Evolutionary conservation across 768 basidiomycete genomes (phyloP).

Genomic region (Galerina sulciceps): DNA sequence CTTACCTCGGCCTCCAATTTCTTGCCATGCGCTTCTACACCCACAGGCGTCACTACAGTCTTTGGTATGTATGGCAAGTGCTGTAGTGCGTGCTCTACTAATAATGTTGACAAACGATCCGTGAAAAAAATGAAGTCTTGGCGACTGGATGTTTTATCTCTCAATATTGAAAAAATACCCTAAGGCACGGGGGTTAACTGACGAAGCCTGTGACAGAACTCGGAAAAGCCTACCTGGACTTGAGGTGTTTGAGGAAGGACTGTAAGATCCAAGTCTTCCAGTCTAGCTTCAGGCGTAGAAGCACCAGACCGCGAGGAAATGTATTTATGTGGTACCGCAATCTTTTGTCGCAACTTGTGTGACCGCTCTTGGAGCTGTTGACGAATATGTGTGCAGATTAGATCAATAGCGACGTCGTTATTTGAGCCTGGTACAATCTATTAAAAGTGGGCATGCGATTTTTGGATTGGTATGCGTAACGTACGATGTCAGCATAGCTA

Average conservation of each 20-base stretch:
- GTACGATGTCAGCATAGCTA: conserved; percentile 86
- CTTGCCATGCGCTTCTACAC: conserved; percentile 59
- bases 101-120: conserved; percentile 81
- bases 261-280: conserved; percentile 57
- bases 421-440: conserved; percentile 96
- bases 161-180: conserved; percentile 90
- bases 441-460: not conserved
- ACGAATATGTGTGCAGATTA: conserved; percentile 90
- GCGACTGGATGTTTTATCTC: conserved; percentile 68
- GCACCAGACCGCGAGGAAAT: conserved; percentile 37
- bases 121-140: conserved; percentile 95
- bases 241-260: conserved; percentile 83
- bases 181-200: conserved; percentile 28
- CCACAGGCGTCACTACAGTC: conserved; percentile 71
- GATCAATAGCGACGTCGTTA: conserved; percentile 89
- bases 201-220: not conserved
- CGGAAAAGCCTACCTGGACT: conserved; percentile 58
- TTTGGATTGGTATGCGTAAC: conserved; percentile 9
- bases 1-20: conserved; percentile 62
- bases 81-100: conserved; percentile 85
- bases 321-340: conserved; percentile 60
- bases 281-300: conserved; percentile 38
- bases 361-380: conserved; percentile 83
- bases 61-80: conserved; percentile 74
- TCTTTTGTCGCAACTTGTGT: conserved; percentile 70